Evolutionary conservation across 2,329 filamentous ascomycete genomes (phyloP), one percentile per base, ranked within the genome.

Genomic region (Tolypocladium tropicale): DNA sequence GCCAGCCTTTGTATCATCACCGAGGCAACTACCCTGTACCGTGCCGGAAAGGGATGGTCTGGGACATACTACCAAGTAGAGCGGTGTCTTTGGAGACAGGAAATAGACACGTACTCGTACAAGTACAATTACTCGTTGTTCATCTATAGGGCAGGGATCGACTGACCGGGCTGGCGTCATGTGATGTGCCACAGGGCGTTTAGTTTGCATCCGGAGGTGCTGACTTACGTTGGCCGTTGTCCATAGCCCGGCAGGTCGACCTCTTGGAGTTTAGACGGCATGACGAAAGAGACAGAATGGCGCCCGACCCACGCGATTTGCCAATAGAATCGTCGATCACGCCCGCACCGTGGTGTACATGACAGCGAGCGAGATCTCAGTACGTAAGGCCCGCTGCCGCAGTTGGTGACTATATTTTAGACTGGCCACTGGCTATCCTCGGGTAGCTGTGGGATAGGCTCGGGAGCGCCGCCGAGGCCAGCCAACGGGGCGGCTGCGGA

Each of bases 351-450:
- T 46, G 43, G 6, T 23, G 18, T 7, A 12, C 43, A n/a, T 4
- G 3, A 6, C 25, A 48, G 43, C 34, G 30, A 12, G 25, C 14
- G 23, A 46, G 28, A 54, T 50, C 16, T 16, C 30, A 41, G 55
- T 52, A 53, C 55, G 32, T 52, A 56, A 56, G 37, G 25, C 9
- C 23, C 11, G 43, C 43, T 5, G 43, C 9, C 23, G 21, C 43
- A 16, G 14, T 28, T 9, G 11, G 6, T 25, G 36, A 16, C 9
- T 11, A 7, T 16, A 3, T 23, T 16, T 33, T 12, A 9, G 43
- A 33, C 12, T 33, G 7, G 21, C 43, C 25, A 16, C 43, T 56
- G 59, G 59, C 53, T 59, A 59, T 54, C 48, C 56, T 62, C 30
- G 53, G 55, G 37, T 61, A 61, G 43, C 53, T 55, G 43, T 36